Evolutionary conservation across 2,329 filamentous ascomycete genomes (phyloP), one percentile per base, ranked within the genome.

Genomic region (Sarocladium kiliense): DNA sequence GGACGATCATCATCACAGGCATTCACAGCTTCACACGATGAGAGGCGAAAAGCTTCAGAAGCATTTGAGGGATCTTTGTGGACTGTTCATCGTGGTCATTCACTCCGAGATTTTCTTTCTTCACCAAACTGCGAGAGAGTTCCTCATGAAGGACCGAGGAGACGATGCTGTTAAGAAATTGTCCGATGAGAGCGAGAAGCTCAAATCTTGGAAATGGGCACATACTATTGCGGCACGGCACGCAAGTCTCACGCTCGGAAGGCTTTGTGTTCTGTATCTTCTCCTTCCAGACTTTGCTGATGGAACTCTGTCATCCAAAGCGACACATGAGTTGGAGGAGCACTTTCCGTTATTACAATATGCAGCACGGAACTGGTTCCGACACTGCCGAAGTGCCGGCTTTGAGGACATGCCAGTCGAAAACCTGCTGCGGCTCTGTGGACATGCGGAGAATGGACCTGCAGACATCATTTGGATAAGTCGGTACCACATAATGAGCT

Each of bases 111-210:
- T 67, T 27, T 62, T 58, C 57, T 57, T 66, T 26, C 59, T 69
- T 23, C 65, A 70, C 49, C 63, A 68, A 54, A 67, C 66, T 5
- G 65, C 64, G 6, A 66, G 65, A 56, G 66, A 68, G 37, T 69
- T 67, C 36, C 60, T 69, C 30, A 45, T 57, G 25, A 14, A 39
- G 42, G n/a, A n/a, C n/a, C 58, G 53, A 54, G 11, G 10, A n/a
- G 10, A 44, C 36, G 3, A n/a, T n/a, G n/a, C n/a, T n/a, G n/a
- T n/a, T n/a, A n/a, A n/a, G n/a, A n/a, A n/a, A n/a, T n/a, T n/a
- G n/a, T n/a, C n/a, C n/a, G n/a, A n/a, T 39, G 16, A 18, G 18
- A 23, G 14, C 25, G 30, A 23, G n/a, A 25, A 18, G 5, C 18
- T 23, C 7, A n/a, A 27, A 11, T 18, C 7, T 16, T 10, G 30